Conservation (phyloP, 192 early-diverging fungal genomes). For the Backusella tuberculispora region DNA sequence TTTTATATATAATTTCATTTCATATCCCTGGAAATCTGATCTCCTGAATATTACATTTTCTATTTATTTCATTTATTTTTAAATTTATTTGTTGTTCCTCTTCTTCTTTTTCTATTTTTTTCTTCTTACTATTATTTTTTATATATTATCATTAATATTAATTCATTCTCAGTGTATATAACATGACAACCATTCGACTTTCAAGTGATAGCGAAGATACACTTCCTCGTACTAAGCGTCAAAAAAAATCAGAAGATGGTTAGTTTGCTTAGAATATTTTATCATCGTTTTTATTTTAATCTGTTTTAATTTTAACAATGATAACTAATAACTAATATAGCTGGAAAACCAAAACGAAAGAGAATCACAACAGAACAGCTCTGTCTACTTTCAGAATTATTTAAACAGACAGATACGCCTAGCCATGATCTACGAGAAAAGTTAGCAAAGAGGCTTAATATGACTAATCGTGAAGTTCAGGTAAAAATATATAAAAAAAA, state of each 20-base stretch:
- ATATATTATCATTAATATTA: not conserved
- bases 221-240: not conserved
- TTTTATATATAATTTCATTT: not conserved
- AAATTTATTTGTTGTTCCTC: not conserved
- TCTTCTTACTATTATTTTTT: not conserved
- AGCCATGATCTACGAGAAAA: conserved; percentile 75
- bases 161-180: not conserved
- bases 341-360: conserved; percentile 72
- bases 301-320: not conserved
- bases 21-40: conserved; percentile 10
- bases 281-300: not conserved
- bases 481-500: conserved; percentile 33
- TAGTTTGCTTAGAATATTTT: not conserved
- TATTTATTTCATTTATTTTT: conserved; percentile 3
- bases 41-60: conserved; percentile 20
- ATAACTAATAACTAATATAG: not conserved
- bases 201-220: conserved; percentile 1
- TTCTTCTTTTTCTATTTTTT: not conserved
- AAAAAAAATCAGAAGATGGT: conserved; percentile 23
- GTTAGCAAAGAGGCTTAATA: conserved; percentile 70
- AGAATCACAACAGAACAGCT: conserved; percentile 77
- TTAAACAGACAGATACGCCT: conserved; percentile 77
- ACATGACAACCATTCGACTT: not conserved
- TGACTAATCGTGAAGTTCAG: conserved; percentile 85
- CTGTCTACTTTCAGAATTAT: conserved; percentile 66